Evolutionary conservation across 768 basidiomycete genomes (phyloP).

Genomic region (Lactifluus subvellereus): DNA sequence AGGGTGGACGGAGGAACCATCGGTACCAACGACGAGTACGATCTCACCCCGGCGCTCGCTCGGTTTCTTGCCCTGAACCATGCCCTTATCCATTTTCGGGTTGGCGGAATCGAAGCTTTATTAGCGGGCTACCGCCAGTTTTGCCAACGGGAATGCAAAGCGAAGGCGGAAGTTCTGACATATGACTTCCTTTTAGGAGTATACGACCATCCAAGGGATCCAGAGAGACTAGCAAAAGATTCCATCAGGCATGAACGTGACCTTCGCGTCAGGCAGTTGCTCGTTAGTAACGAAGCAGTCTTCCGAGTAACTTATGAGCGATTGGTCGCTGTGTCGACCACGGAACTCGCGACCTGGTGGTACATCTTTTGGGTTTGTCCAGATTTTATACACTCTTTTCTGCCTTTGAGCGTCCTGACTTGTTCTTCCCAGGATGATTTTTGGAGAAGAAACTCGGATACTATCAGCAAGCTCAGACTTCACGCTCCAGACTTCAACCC

Average conservation of each 20-base stretch:
- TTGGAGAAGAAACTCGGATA: constrained; percentile 63
- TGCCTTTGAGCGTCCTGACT: not conserved
- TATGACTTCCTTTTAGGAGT: constrained; percentile 59
- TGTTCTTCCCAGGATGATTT: constrained; percentile 52
- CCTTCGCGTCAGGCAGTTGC: constrained; percentile 46
- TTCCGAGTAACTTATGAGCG: constrained; percentile 51
- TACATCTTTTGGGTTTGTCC: constrained; percentile 66
- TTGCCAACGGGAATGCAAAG: constrained; percentile 42
- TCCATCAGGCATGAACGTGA: constrained; percentile 48
- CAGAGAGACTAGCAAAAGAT: constrained; percentile 40
- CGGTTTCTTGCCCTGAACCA: constrained; percentile 57
- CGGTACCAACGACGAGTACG: constrained; percentile 61
- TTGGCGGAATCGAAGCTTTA: constrained; percentile 41
- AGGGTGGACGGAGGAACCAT: constrained; percentile 45
- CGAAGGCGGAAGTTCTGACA: constrained; percentile 50
- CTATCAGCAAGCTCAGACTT: constrained; percentile 43
- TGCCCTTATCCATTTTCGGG: constrained; percentile 39
- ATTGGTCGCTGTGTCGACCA: constrained; percentile 42
- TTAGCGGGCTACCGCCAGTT: constrained; percentile 49
- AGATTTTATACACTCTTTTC: not conserved
- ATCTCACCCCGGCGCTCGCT: constrained; percentile 56
- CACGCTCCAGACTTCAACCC: constrained; percentile 64
- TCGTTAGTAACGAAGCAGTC: constrained; percentile 40
- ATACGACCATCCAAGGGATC: constrained; percentile 50
- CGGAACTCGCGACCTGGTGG: constrained; percentile 63